phyloP scores from a whole-genome alignment of 2,329 filamentous ascomycete species.

The Neonectria neomacrospora region DNA sequence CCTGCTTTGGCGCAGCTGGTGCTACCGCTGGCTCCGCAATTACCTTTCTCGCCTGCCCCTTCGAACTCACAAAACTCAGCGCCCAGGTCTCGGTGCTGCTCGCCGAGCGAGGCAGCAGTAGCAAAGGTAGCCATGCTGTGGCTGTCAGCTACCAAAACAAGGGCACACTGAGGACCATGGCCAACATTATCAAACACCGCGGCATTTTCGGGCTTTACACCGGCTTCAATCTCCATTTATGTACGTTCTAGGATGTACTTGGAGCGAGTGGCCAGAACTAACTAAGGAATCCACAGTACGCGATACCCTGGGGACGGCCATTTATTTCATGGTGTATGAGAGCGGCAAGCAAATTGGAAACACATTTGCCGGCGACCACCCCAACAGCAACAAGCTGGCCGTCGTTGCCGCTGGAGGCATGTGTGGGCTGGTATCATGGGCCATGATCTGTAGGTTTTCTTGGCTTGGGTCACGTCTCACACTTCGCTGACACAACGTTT shows the following conservation, averaged over 20 bases:
- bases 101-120: conserved; percentile 57
- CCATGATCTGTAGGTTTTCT: conserved; percentile 69
- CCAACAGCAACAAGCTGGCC: conserved; percentile 81
- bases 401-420: conserved; percentile 82
- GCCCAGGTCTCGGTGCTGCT: conserved; percentile 86
- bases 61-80: conserved; percentile 89
- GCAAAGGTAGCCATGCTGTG: conserved; percentile 65
- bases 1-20: conserved; percentile 81
- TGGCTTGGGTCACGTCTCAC: not conserved
- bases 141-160: conserved; percentile 80
- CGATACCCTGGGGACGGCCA: conserved; percentile 83
- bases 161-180: conserved; percentile 79
- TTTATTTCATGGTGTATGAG: conserved; percentile 92
- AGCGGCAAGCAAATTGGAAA: conserved; percentile 85
- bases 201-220: conserved; percentile 81
- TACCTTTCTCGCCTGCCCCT: conserved; percentile 84
- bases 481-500: conserved; percentile 23
- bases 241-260: conserved; percentile 60
- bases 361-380: conserved; percentile 75
- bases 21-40: conserved; percentile 83
- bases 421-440: conserved; percentile 87
- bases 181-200: conserved; percentile 79
- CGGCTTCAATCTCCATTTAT: conserved; percentile 80
- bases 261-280: conserved; percentile 6
- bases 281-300: conserved; percentile 65